phyloP scores from a whole-genome alignment of 345 rosid species.

The Durio zibethinus region DNA sequence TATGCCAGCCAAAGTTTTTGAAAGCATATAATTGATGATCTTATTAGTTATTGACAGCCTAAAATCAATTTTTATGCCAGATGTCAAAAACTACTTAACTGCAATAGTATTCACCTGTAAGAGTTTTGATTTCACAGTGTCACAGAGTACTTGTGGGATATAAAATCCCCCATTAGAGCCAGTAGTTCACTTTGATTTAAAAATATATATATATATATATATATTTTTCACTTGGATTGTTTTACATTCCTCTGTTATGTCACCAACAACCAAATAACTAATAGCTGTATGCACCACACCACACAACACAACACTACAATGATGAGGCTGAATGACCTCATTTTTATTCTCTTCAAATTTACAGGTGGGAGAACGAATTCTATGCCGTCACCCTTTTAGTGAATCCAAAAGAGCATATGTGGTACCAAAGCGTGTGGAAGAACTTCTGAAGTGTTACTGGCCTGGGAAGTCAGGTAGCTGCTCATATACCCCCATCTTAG shows the following conservation, averaged over 20 bases:
- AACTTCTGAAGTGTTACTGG: slow-evolving; percentile 91
- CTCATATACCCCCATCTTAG: background rate
- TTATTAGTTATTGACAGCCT: background rate
- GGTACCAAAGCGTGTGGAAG: slow-evolving; percentile 88
- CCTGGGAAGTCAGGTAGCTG: slow-evolving; percentile 71
- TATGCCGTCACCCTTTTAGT: slow-evolving; percentile 94
- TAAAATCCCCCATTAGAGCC: background rate
- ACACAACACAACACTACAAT: background rate
- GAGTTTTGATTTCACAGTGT: background rate
- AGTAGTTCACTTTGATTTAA: background rate
- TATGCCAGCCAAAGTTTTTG: background rate
- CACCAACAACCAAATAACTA: background rate
- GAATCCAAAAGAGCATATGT: slow-evolving; percentile 97
- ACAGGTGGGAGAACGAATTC: slow-evolving; percentile 80
- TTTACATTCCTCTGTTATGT: background rate
- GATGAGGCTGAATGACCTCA: background rate
- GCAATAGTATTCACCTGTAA: background rate
- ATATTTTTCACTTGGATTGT: background rate
- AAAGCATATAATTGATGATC: background rate
- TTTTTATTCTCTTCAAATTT: background rate
- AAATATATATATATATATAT: too few species aligned
- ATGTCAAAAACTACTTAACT: background rate
- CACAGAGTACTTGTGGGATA: background rate
- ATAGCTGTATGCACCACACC: background rate
- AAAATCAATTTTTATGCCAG: background rate